These are phyloP conservation scores for Cystofilobasidium capitatum DNA, from an alignment of 768 basidiomycete genomes.

Conservation along the genomic window DNA sequence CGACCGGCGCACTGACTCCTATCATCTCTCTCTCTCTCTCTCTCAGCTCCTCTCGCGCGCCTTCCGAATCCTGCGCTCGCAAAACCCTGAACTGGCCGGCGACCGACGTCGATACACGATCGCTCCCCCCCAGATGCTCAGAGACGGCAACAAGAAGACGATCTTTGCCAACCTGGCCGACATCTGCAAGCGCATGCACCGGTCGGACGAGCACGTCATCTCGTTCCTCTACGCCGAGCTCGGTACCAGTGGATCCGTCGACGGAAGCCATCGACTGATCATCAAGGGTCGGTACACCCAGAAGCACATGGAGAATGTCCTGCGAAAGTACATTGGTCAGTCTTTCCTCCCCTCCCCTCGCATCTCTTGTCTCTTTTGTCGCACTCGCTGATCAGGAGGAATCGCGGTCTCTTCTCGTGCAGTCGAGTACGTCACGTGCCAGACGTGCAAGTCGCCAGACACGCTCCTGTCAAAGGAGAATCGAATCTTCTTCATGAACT, in stretches of 20 bases:
- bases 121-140: slow-evolving; percentile 82
- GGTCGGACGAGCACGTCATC: slow-evolving; percentile 94
- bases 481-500: slow-evolving; percentile 79
- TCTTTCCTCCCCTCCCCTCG: slow-evolving; percentile 21
- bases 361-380: not conserved
- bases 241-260: slow-evolving; percentile 94
- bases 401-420: slow-evolving; percentile 4
- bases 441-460: slow-evolving; percentile 98
- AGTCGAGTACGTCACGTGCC: slow-evolving; percentile 99
- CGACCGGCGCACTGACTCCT: not conserved
- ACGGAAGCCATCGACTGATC: slow-evolving; percentile 79
- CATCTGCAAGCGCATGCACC: slow-evolving; percentile 97
- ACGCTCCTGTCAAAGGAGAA: slow-evolving; percentile 95
- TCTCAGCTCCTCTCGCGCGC: slow-evolving; percentile 83
- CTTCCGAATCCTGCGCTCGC: slow-evolving; percentile 79
- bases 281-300: slow-evolving; percentile 98
- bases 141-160: slow-evolving; percentile 95
- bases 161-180: slow-evolving; percentile 95
- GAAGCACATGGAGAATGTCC: slow-evolving; percentile 94
- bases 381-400: not conserved
- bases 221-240: slow-evolving; percentile 94
- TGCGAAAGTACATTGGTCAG: slow-evolving; percentile 90
- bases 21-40: not conserved
- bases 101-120: slow-evolving; percentile 89
- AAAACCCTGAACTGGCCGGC: slow-evolving; percentile 80